Conservation (phyloP, 495 filamentous ascomycete genomes). For the Aspergillus homomorphus region DNA sequence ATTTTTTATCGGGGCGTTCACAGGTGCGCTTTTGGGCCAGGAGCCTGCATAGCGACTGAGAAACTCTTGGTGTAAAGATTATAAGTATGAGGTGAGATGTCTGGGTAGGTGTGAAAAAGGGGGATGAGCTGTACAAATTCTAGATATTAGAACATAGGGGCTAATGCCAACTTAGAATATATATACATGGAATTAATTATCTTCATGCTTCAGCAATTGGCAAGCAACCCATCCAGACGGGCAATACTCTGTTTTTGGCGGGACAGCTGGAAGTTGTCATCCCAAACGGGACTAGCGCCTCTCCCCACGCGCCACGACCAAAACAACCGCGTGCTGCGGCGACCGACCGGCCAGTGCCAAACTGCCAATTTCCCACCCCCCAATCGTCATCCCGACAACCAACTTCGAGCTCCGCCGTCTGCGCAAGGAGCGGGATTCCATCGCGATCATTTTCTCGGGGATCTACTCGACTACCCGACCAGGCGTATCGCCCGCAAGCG, state of each 20-base stretch:
- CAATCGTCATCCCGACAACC: constrained; percentile 14
- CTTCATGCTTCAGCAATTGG: too few relatives aligned
- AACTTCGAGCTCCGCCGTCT: constrained; percentile 9
- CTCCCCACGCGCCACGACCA: constrained; percentile 47
- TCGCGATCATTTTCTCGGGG: not conserved
- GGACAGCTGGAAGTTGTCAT: not conserved
- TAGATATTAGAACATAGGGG: not conserved
- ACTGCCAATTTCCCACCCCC: constrained; percentile 9
- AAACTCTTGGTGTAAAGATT: not conserved
- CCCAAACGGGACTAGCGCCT: constrained; percentile 39
- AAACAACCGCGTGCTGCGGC: constrained; percentile 47
- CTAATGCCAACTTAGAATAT: not conserved
- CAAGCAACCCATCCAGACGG: not conserved
- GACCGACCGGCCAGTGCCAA: constrained; percentile 17
- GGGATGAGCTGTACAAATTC: not conserved
- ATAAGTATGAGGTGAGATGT: not conserved
- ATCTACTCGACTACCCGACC: not conserved
- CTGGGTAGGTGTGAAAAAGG: not conserved
- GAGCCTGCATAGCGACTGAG: constrained; percentile 1
- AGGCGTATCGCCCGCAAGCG: constrained; percentile 12
- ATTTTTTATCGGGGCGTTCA: not conserved
- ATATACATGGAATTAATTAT: too few relatives aligned
- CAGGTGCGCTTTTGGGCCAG: not conserved
- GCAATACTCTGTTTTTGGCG: not conserved
- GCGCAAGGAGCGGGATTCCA: constrained; percentile 22